Conservation (phyloP, 768 basidiomycete genomes). For the Cystofilobasidium capitatum region DNA sequence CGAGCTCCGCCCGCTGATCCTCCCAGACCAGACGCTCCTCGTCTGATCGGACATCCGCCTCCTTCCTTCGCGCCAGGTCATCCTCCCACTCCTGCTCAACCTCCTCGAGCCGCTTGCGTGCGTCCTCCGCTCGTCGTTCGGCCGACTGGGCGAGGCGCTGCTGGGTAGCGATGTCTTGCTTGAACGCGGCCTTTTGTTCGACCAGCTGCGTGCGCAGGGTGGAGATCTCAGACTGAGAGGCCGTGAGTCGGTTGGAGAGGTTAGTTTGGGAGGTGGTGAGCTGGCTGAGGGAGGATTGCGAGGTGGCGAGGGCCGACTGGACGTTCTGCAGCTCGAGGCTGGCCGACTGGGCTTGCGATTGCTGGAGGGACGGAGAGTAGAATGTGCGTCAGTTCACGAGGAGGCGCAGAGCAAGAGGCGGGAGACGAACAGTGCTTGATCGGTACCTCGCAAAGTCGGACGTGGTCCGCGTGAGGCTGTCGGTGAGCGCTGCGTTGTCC, state of each 20-base stretch:
- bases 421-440: conserved; percentile 32
- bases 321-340: conserved; percentile 69
- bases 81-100: conserved; percentile 75
- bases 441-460: conserved; percentile 78
- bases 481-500: conserved; percentile 61
- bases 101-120: conserved; percentile 67
- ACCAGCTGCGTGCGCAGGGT: conserved; percentile 67
- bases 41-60: conserved; percentile 32
- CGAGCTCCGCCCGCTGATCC: conserved; percentile 49
- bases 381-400: neutral
- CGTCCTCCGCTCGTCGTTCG: conserved; percentile 77
- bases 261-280: conserved; percentile 61
- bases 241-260: conserved; percentile 65
- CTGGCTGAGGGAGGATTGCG: conserved; percentile 60
- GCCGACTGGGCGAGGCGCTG: conserved; percentile 69
- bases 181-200: conserved; percentile 73
- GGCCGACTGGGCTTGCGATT: conserved; percentile 55
- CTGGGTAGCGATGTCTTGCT: conserved; percentile 63
- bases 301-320: conserved; percentile 56
- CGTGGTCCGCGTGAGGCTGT: conserved; percentile 60
- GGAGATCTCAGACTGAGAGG: conserved; percentile 64
- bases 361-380: conserved; percentile 35
- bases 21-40: conserved; percentile 67
- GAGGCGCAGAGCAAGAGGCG: neutral
- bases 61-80: conserved; percentile 53